A percentile compares a stretch with the other conserved stretches of the same genome.
Evolutionary conservation across 139 green algal species (phyloP).

Genomic region (Volvox africanus): DNA sequence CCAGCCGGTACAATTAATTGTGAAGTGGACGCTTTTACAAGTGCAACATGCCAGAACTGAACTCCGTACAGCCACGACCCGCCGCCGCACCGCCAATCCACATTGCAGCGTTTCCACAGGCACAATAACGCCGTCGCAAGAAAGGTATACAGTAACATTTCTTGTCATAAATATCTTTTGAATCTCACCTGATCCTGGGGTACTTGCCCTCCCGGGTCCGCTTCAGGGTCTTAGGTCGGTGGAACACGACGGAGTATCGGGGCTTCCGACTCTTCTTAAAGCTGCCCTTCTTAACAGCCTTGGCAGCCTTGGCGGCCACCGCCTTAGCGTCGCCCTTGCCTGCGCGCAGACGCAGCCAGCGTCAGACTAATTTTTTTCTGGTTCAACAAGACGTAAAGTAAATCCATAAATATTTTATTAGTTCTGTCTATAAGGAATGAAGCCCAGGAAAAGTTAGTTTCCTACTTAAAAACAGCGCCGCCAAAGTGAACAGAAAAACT

Average conservation of each 20-base stretch:
- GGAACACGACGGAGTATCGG: constrained; percentile 87
- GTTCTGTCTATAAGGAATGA: too few species aligned
- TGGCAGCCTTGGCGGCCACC: constrained; percentile 76
- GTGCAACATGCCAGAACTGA: not conserved
- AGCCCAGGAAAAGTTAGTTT: too few species aligned
- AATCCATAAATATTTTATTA: too few species aligned
- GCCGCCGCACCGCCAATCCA: not conserved
- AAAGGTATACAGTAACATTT: too few species aligned
- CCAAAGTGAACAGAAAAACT: not conserved
- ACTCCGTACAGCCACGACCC: not conserved
- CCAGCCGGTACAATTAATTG: too few species aligned
- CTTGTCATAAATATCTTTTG: not conserved
- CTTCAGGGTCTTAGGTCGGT: constrained; percentile 95
- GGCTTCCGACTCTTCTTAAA: constrained; percentile 87
- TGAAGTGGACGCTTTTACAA: too few species aligned
- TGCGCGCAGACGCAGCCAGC: constrained; percentile 29
- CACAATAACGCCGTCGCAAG: not conserved
- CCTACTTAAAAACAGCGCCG: not conserved
- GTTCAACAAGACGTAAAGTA: not conserved
- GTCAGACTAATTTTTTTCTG: not conserved
- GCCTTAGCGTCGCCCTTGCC: constrained; percentile 71
- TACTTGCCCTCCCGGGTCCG: constrained; percentile 89
- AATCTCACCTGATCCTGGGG: constrained; percentile 80
- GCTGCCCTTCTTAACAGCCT: constrained; percentile 94
- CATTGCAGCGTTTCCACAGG: not conserved